Base-by-base conservation (phyloP, 2,329 filamentous ascomycete genomes). In the Elsinoe batatas region DNA sequence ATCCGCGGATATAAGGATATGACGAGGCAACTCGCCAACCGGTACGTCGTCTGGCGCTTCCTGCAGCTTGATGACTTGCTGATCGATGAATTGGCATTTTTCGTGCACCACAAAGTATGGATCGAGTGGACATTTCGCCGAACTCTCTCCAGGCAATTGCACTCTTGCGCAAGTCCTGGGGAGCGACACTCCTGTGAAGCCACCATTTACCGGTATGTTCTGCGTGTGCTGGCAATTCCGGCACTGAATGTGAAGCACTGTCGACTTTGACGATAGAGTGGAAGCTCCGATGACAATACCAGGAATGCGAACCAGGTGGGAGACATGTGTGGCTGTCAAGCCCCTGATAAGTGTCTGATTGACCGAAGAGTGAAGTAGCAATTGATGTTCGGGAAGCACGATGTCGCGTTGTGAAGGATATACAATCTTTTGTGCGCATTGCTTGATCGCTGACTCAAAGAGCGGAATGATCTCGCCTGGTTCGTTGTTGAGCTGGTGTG, bases 231-330 rank as follows among this genome's bases (percentile, higher is more conserved):
- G 80, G 72, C 93, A 98, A 65, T 84, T 90, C 61, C 90, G 83
- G 74, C 93, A 98, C 71, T 94, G 84, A 53, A 98, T 86, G 59
- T 87, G 81, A 20, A 98, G 78, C 22, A 84, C 78, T 5, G 90
- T 96, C 4, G 93, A 89, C 75, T 98, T 97, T 11, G 91, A 97
- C 1, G 91, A 95, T 70, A 97, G 85, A 15, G 95, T 95, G 1
- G 91, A 96, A 46, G 93, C 93, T 46, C 93, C 91, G 61, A 98
- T 98, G 58, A 98, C 89, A 61, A 98, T 98, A 51, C 93, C 94
- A 0, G 93, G 93, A 57, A 98, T 95, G 56, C 91, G 83, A 37
- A 98, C 91, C n/a, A 98, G 84, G 63, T 90, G 85, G 4, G 91
- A 90, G 62, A 98, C 94, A 60, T 89, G 91, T 60, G 87, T 85